Percentiles rank a stretch among this genome's conserved stretches.
These are phyloP conservation scores for Apiotrichum brassicae DNA, from an alignment of 1,284 basidiomycete species.

Conservation along the genomic window DNA sequence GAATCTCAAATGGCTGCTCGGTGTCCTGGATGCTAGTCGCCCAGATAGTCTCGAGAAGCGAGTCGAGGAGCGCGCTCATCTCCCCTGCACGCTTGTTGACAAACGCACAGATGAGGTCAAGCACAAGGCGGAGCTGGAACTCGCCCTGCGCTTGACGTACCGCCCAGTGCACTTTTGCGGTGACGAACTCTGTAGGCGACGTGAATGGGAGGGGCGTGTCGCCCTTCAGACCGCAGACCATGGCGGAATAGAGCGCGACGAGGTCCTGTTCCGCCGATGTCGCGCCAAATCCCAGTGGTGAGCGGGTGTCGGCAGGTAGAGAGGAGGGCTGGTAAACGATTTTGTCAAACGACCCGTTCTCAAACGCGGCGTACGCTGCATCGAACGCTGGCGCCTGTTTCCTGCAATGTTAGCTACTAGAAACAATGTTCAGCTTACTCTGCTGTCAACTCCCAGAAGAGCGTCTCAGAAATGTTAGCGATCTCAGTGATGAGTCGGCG, in stretches of 20 bases:
- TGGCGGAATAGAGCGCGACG: slow-evolving; percentile 60
- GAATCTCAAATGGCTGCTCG: slow-evolving; percentile 15
- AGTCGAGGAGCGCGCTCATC: slow-evolving; percentile 50
- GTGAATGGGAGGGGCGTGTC: slow-evolving; percentile 24
- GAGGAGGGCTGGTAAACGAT: slow-evolving; percentile 53
- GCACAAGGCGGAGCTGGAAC: slow-evolving; percentile 57
- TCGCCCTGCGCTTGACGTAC: slow-evolving; percentile 52
- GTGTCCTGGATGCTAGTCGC: slow-evolving; percentile 32
- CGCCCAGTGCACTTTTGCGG: slow-evolving; percentile 57
- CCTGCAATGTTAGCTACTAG: slow-evolving; percentile 41
- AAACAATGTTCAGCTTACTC: slow-evolving; percentile 53
- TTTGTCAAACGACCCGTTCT: slow-evolving; percentile 54
- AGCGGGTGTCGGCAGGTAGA: neutral
- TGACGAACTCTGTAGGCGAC: slow-evolving; percentile 50
- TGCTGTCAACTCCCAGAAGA: slow-evolving; percentile 58
- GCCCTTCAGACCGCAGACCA: slow-evolving; percentile 57
- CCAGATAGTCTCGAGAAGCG: slow-evolving; percentile 49
- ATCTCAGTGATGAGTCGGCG: slow-evolving; percentile 60
- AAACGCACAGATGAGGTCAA: slow-evolving; percentile 60
- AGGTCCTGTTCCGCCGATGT: slow-evolving; percentile 55
- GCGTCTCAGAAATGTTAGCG: slow-evolving; percentile 60
- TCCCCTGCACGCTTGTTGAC: slow-evolving; percentile 68
- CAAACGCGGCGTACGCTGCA: slow-evolving; percentile 56
- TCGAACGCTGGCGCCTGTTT: slow-evolving; percentile 53
- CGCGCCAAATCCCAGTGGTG: slow-evolving; percentile 2